These are phyloP conservation scores for Epithele typhae DNA, from an alignment of 768 basidiomycete genomes.

Conservation along the genomic window DNA sequence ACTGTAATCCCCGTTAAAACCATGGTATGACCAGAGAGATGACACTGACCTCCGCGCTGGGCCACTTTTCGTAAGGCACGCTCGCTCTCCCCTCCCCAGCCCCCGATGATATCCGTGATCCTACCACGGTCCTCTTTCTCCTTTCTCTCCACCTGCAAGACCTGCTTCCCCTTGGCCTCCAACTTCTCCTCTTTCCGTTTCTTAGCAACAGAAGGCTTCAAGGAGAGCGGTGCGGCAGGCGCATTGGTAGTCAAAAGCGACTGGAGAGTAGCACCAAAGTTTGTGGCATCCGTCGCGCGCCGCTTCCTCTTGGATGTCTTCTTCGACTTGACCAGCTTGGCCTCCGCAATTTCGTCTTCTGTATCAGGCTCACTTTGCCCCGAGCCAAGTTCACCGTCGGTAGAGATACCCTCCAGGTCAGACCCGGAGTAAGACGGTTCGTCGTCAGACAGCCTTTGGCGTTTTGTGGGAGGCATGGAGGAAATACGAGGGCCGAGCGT, in stretches of 20 bases:
- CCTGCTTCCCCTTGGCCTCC: constrained; percentile 66
- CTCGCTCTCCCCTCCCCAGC: constrained; percentile 86
- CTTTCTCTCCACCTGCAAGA: constrained; percentile 66
- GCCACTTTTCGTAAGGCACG: constrained; percentile 76
- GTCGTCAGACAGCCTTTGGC: constrained; percentile 36
- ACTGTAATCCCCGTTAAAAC: constrained; percentile 37
- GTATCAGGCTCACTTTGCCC: constrained; percentile 36
- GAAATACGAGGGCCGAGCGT: background rate
- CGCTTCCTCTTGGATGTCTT: constrained; percentile 83
- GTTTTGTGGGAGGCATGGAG: constrained; percentile 53
- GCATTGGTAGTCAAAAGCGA: constrained; percentile 67
- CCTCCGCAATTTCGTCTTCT: constrained; percentile 58
- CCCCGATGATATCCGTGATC: constrained; percentile 71
- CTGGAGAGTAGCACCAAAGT: constrained; percentile 73
- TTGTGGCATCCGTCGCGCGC: constrained; percentile 67
- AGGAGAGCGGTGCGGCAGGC: constrained; percentile 70
- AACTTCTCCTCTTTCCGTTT: constrained; percentile 74
- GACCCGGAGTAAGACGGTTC: constrained; percentile 19
- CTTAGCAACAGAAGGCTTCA: constrained; percentile 68
- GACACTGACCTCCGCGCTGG: constrained; percentile 68
- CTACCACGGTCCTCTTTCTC: constrained; percentile 68
- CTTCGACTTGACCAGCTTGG: constrained; percentile 60
- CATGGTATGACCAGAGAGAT: background rate
- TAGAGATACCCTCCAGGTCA: constrained; percentile 10
- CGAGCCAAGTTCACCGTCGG: constrained; percentile 4